Conservation (phyloP, 2,329 filamentous ascomycete genomes). For the Pseudocercospora fuligena region DNA sequence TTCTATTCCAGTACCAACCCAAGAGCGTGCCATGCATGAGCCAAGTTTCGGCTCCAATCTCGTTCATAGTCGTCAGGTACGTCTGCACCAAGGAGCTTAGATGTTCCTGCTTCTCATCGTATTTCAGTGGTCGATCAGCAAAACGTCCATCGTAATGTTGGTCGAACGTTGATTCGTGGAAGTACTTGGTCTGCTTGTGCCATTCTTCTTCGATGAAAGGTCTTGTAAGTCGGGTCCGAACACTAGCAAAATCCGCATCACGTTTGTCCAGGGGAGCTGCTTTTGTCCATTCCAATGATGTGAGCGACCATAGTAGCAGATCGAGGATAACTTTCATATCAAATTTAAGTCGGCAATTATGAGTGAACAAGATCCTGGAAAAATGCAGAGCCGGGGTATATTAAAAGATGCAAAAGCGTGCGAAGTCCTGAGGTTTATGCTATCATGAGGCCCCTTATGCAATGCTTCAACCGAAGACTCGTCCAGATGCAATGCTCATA, state of each 20-base stretch:
- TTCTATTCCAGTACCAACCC: constrained; percentile 67
- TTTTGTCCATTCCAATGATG: constrained; percentile 3
- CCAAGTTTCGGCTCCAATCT: constrained; percentile 64
- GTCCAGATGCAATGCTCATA: background rate
- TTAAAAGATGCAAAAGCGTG: background rate
- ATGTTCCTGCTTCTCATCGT: constrained; percentile 53
- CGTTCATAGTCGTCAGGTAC: constrained; percentile 61
- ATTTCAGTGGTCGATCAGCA: constrained; percentile 50
- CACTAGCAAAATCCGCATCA: constrained; percentile 52
- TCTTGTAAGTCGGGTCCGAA: constrained; percentile 46
- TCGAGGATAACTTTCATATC: constrained; percentile 17
- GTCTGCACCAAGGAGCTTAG: constrained; percentile 59
- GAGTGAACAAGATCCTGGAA: background rate
- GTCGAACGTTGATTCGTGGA: constrained; percentile 58
- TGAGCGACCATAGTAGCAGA: constrained; percentile 5
- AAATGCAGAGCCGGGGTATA: background rate
- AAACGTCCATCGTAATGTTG: constrained; percentile 64
- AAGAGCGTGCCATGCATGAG: constrained; percentile 66
- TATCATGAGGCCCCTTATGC: background rate
- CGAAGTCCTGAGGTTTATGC: background rate
- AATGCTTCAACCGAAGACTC: background rate
- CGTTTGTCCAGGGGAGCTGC: constrained; percentile 29
- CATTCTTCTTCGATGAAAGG: constrained; percentile 30
- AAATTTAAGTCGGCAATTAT: background rate
- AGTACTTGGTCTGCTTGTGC: constrained; percentile 55